These are phyloP conservation scores for Pontederia paniculata DNA, from an alignment of 176 grass and related monocot genomes.

Conservation along the genomic window DNA sequence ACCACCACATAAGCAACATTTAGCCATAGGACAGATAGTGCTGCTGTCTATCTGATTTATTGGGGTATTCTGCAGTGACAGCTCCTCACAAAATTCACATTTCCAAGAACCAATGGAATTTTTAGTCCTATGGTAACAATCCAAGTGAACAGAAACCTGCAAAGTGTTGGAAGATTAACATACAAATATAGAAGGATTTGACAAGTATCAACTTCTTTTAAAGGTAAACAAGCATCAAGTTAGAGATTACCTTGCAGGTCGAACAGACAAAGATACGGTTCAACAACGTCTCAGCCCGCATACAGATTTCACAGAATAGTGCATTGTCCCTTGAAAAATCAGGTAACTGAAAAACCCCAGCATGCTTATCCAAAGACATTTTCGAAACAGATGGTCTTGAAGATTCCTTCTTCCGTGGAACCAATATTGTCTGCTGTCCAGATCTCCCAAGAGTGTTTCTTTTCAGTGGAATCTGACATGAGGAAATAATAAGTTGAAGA, in stretches of 20 bases:
- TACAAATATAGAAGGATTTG: not conserved
- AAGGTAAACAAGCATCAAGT: not conserved
- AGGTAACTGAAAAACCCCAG: conserved; percentile 58
- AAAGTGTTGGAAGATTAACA: conserved; percentile 26
- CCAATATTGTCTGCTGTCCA: conserved; percentile 21
- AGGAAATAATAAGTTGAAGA: conserved; percentile 18
- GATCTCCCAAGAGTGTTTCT: conserved; percentile 34
- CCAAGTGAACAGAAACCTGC: conserved; percentile 90
- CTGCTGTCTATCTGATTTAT: conserved; percentile 34
- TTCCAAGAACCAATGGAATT: conserved; percentile 67
- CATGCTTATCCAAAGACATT: conserved; percentile 48
- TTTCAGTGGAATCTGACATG: conserved; percentile 36
- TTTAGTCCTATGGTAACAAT: conserved; percentile 70
- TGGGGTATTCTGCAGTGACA: conserved; percentile 24
- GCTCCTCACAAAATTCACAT: conserved; percentile 80
- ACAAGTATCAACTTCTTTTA: conserved; percentile 8
- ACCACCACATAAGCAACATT: conserved; percentile 63
- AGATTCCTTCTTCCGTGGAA: conserved; percentile 43
- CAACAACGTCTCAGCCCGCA: conserved; percentile 64
- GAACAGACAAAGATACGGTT: conserved; percentile 95
- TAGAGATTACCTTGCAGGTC: conserved; percentile 55
- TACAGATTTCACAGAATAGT: conserved; percentile 73
- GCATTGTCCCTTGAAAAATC: conserved; percentile 69
- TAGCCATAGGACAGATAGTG: conserved; percentile 21
- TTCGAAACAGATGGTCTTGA: conserved; percentile 43